These are phyloP conservation scores for Gleditsia sinensis DNA, from an alignment of 306 rosid genomes.

Conservation along the genomic window DNA sequence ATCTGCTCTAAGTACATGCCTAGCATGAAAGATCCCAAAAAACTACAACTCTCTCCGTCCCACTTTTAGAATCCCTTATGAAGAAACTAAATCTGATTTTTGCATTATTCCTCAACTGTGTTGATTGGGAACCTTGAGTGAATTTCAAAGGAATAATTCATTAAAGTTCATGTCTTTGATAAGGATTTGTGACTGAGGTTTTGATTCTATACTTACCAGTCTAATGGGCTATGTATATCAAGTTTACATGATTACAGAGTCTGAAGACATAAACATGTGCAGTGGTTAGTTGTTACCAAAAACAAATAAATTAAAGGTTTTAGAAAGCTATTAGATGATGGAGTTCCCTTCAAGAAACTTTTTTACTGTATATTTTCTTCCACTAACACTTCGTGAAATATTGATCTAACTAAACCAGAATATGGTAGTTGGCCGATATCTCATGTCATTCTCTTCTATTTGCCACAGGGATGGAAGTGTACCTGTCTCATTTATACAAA, in stretches of 20 bases:
- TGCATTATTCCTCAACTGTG: background rate
- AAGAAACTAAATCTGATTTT: constrained; percentile 50
- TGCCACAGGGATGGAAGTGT: constrained; percentile 66
- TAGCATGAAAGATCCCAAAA: background rate
- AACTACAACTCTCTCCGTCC: background rate
- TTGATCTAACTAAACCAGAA: background rate
- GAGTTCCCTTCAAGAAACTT: background rate
- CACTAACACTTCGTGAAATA: background rate
- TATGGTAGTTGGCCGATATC: constrained; percentile 10
- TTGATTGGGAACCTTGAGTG: background rate
- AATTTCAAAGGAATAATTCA: background rate
- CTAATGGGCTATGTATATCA: background rate
- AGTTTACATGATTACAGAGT: background rate
- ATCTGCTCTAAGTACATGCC: background rate
- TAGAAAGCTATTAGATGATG: background rate
- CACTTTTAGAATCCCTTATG: constrained; percentile 36
- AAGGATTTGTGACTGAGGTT: background rate
- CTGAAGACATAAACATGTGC: background rate
- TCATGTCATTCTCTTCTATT: constrained; percentile 31
- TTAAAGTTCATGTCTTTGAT: background rate
- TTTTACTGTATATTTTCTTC: background rate
- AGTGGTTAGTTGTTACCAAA: background rate
- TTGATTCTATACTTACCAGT: background rate
- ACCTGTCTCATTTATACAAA: constrained; percentile 62
- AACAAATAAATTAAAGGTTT: background rate